A percentile compares a stretch with the other conserved stretches of the same genome.
Conservation (phyloP, 164 flowering plant species). For the Piper betle region DNA sequence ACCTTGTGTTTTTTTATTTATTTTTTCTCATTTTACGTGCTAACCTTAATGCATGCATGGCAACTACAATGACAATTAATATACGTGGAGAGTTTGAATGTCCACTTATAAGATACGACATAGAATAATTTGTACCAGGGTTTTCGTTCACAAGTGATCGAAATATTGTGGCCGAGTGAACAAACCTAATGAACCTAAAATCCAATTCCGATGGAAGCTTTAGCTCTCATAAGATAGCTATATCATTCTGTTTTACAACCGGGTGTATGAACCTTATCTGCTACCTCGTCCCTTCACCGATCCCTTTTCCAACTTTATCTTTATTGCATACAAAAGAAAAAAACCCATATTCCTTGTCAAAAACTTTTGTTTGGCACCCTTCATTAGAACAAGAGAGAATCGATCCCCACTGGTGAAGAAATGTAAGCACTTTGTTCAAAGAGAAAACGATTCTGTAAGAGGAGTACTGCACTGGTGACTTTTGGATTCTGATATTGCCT, state of each 20-base stretch:
- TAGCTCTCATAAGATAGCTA: too few species aligned
- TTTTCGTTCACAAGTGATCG: too few species aligned
- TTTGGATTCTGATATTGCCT: background rate
- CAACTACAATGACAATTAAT: too few species aligned
- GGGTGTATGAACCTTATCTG: background rate
- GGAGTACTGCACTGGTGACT: background rate
- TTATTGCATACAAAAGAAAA: background rate
- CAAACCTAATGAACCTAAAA: background rate
- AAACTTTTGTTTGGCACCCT: background rate
- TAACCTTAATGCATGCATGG: too few species aligned
- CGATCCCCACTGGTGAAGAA: background rate
- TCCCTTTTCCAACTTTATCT: background rate
- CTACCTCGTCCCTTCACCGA: background rate
- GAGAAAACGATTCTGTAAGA: background rate
- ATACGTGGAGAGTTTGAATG: too few species aligned
- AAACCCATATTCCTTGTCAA: background rate
- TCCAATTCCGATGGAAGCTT: background rate
- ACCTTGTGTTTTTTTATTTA: too few species aligned
- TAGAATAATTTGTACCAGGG: background rate
- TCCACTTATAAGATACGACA: background rate
- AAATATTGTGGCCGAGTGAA: background rate
- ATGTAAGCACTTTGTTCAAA: background rate
- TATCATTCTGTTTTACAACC: background rate
- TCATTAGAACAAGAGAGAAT: background rate
- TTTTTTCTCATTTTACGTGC: too few species aligned